phyloP scores from a whole-genome alignment of 192 early-diverging fungal species.

The Oehlia diaphana region DNA sequence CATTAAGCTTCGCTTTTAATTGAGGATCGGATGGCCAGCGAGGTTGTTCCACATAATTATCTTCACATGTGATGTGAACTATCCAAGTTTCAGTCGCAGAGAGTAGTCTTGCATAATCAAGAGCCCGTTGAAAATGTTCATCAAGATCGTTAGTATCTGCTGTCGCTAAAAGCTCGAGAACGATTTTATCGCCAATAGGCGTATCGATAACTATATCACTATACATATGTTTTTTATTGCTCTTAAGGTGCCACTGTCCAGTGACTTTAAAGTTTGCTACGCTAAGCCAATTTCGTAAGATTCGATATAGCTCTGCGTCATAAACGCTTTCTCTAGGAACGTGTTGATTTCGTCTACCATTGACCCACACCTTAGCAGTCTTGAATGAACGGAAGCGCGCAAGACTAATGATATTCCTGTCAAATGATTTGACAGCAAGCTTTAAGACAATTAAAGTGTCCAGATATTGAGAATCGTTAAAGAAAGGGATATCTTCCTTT shows the following conservation, averaged over 20 bases:
- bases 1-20: constrained; percentile 11
- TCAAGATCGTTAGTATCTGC: neutral
- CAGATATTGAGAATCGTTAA: neutral
- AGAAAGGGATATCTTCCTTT: constrained; percentile 3
- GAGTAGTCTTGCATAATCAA: constrained; percentile 1
- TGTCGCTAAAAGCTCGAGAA: constrained; percentile 25
- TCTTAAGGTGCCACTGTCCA: constrained; percentile 32
- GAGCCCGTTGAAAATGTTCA: constrained; percentile 13
- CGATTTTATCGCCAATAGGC: neutral
- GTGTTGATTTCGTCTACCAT: constrained; percentile 5
- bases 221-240: constrained; percentile 19
- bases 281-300: constrained; percentile 26
- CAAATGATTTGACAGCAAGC: constrained; percentile 14
- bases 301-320: constrained; percentile 28
- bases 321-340: constrained; percentile 33
- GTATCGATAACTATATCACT: constrained; percentile 20
- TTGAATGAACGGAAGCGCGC: constrained; percentile 15
- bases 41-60: constrained; percentile 1
- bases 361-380: constrained; percentile 26
- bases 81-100: constrained; percentile 24
- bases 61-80: constrained; percentile 24
- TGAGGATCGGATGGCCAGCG: neutral
- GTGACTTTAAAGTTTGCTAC: constrained; percentile 23
- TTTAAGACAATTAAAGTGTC: constrained; percentile 23
- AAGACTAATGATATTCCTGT: constrained; percentile 16